phyloP scores from a whole-genome alignment of 2,329 filamentous ascomycete genomes.

The Gremmenia infestans region DNA sequence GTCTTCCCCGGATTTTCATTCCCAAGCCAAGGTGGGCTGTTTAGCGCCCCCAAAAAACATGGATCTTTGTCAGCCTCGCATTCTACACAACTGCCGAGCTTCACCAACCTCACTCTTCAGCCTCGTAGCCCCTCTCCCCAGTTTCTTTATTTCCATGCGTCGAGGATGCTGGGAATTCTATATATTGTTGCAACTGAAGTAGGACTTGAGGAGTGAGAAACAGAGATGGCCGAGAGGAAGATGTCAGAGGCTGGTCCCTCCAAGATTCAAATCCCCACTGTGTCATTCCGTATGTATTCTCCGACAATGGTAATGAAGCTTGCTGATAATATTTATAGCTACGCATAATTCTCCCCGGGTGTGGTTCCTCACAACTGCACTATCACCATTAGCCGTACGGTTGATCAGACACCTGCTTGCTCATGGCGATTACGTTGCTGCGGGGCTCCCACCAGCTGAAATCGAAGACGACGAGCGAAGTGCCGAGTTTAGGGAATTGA shows the following conservation, averaged over 20 bases:
- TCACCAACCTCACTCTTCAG: constrained; percentile 1
- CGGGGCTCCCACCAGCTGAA: constrained; percentile 73
- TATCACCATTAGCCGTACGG: constrained; percentile 79
- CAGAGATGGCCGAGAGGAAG: constrained; percentile 42
- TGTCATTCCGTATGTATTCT: constrained; percentile 26
- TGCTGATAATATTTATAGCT: constrained; percentile 29
- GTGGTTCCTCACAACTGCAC: constrained; percentile 86
- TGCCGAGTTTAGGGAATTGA: constrained; percentile 73
- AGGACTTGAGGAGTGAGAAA: constrained; percentile 5
- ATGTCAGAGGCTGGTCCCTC: constrained; percentile 39
- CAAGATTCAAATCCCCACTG: constrained; percentile 22
- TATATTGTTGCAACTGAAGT: not conserved
- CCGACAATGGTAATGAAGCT: not conserved
- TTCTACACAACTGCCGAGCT: not conserved
- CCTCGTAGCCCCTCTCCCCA: not conserved
- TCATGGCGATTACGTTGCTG: constrained; percentile 89
- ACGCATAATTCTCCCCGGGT: constrained; percentile 73
- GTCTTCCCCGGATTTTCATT: constrained; percentile 13
- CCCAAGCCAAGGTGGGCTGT: constrained; percentile 5
- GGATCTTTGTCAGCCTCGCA: constrained; percentile 1
- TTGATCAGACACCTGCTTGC: constrained; percentile 75
- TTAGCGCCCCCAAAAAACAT: not conserved
- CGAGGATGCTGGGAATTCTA: not conserved
- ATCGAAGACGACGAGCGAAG: constrained; percentile 72
- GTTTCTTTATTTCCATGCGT: not conserved